Percentiles rank a stretch among this genome's conserved stretches.
Conservation (phyloP, 805 yeast genomes). For the Komagataella populi region DNA sequence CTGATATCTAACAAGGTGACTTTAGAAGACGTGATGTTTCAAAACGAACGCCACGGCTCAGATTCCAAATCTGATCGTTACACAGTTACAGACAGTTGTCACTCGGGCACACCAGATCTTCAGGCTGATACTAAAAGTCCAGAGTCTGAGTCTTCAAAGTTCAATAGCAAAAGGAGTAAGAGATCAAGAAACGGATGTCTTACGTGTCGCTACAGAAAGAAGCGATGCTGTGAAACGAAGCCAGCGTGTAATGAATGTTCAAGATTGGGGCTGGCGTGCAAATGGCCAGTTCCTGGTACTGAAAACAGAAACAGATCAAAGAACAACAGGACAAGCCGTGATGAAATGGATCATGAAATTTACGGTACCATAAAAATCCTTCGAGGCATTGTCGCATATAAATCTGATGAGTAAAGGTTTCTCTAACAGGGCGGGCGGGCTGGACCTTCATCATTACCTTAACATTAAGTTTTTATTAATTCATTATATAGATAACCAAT, state of each 20-base stretch:
- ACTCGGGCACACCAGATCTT: background rate
- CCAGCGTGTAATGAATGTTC: slow-evolving; percentile 59
- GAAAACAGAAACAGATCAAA: slow-evolving; percentile 46
- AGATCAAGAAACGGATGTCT: slow-evolving; percentile 64
- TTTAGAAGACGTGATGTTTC: background rate
- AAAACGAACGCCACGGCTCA: background rate
- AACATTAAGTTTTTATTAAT: no score
- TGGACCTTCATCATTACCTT: background rate
- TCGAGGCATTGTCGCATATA: slow-evolving; percentile 46
- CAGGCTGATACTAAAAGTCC: background rate
- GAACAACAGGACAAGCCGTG: slow-evolving; percentile 32
- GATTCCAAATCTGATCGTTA: background rate
- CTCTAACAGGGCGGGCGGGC: background rate
- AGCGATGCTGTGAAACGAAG: slow-evolving; percentile 59
- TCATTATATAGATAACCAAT: background rate
- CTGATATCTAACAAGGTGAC: background rate
- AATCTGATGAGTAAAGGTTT: slow-evolving; percentile 11
- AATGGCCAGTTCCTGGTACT: slow-evolving; percentile 64
- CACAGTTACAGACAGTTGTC: background rate
- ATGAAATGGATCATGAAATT: slow-evolving; percentile 37
- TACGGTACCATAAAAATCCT: slow-evolving; percentile 49
- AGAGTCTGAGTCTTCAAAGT: background rate
- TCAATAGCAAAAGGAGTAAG: slow-evolving; percentile 17
- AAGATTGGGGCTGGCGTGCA: slow-evolving; percentile 50
- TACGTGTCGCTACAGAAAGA: slow-evolving; percentile 67